These are phyloP conservation scores for Periconia digitata DNA, from an alignment of 2,329 filamentous ascomycete genomes.

Conservation along the genomic window DNA sequence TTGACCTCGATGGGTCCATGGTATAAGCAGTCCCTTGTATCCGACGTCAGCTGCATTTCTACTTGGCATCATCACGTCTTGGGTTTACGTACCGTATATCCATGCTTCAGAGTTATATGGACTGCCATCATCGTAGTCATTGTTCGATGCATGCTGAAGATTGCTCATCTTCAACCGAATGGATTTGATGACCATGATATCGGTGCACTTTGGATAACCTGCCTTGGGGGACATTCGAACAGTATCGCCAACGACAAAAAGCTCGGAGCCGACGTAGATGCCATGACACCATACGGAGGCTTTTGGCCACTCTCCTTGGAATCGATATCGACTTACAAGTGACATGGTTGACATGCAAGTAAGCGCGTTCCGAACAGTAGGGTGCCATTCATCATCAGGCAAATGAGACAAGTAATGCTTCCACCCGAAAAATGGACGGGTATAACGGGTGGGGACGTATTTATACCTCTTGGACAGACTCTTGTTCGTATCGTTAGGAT, in stretches of 20 bases:
- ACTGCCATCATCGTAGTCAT: conserved; percentile 49
- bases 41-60: too few species aligned
- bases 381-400: conserved; percentile 49
- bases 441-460: conserved; percentile 56
- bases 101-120: conserved; percentile 52
- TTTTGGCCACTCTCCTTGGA: conserved; percentile 57
- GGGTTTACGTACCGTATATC: too few species aligned
- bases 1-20: conserved; percentile 33
- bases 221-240: conserved; percentile 50
- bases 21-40: conserved; percentile 56
- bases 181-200: conserved; percentile 57
- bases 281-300: conserved; percentile 56
- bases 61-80: too few species aligned
- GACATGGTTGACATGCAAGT: conserved; percentile 56
- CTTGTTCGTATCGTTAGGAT: conserved; percentile 55
- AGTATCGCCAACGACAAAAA: conserved; percentile 56
- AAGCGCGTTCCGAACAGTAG: conserved; percentile 57
- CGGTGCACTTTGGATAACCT: conserved; percentile 41
- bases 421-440: conserved; percentile 59
- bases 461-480: conserved; percentile 55
- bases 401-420: conserved; percentile 50
- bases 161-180: conserved; percentile 55
- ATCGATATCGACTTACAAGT: conserved; percentile 54
- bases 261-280: conserved; percentile 59
- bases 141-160: conserved; percentile 50